A percentile compares a stretch with the other conserved stretches of the same genome.
Evolutionary conservation across 257 asterid genomes (phyloP).

Genomic region (Forsythia viridissima): DNA sequence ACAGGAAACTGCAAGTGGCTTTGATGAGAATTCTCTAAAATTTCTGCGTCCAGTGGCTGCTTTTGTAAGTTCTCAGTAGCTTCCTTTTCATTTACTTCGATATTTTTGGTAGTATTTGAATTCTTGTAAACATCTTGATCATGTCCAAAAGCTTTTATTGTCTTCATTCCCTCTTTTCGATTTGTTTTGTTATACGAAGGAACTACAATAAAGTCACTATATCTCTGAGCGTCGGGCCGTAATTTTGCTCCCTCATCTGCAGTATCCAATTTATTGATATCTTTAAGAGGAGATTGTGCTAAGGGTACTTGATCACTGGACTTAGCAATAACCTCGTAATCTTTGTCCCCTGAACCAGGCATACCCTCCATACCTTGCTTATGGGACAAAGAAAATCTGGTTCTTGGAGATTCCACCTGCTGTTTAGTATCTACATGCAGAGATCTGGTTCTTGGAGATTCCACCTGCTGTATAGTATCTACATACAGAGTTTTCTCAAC

Average conservation of each 20-base stretch:
- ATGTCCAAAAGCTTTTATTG: constrained; percentile 25
- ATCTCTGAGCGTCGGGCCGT: constrained; percentile 26
- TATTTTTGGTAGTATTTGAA: constrained; percentile 12
- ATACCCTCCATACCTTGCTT: constrained; percentile 22
- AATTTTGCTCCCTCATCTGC: constrained; percentile 20
- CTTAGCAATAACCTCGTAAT: constrained; percentile 19
- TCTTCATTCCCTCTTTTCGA: constrained; percentile 15
- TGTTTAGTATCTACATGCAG: constrained; percentile 59
- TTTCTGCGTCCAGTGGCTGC: constrained; percentile 21
- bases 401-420: constrained; percentile 32
- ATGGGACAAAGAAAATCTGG: constrained; percentile 29
- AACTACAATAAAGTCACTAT: constrained; percentile 23
- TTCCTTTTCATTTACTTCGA: constrained; percentile 22
- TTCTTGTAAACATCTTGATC: constrained; percentile 25
- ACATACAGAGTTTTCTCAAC: constrained; percentile 71
- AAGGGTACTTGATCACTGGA: constrained; percentile 25
- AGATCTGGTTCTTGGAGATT: constrained; percentile 23
- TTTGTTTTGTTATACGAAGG: constrained; percentile 21
- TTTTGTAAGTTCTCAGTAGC: constrained; percentile 22
- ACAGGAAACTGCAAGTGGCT: constrained; percentile 31
- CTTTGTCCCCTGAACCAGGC: constrained; percentile 24
- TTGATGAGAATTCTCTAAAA: constrained; percentile 17
- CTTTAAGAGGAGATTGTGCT: no score
- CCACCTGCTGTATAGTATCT: constrained; percentile 52
- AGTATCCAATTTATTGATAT: constrained; percentile 21